phyloP scores from a whole-genome alignment of 1,284 basidiomycete genomes.

The Ganoderma lingzhi region DNA sequence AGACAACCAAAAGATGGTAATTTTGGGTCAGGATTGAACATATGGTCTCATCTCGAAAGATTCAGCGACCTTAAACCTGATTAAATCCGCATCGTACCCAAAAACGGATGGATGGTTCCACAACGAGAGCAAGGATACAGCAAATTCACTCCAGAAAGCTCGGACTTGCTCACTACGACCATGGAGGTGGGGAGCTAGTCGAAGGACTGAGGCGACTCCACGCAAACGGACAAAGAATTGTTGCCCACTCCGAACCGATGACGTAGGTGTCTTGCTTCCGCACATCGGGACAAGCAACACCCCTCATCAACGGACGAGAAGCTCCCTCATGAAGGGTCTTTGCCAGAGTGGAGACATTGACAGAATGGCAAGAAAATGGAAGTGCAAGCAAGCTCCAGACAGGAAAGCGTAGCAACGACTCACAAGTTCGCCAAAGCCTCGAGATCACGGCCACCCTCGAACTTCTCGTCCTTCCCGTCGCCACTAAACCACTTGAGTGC shows the following conservation, averaged over 20 bases:
- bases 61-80: conserved; percentile 34
- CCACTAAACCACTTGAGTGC: conserved; percentile 92
- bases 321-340: too few species aligned
- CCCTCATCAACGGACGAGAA: too few species aligned
- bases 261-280: too few species aligned
- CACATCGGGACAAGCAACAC: too few species aligned
- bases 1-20: not conserved
- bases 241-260: too few species aligned
- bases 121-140: not conserved
- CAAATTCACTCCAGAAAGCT: too few species aligned
- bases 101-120: not conserved
- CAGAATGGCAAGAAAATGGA: not conserved
- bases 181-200: too few species aligned
- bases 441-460: conserved; percentile 84
- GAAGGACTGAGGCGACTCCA: too few species aligned
- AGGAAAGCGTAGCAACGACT: conserved; percentile 39
- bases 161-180: too few species aligned
- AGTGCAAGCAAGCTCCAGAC: not conserved
- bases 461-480: conserved; percentile 73
- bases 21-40: conserved; percentile 11
- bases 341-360: not conserved
- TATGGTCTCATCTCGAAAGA: conserved; percentile 26
- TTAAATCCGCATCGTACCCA: conserved; percentile 23
- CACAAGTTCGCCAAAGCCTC: conserved; percentile 82
- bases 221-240: too few species aligned